Evolutionary conservation across 2,329 filamentous ascomycete species (phyloP), one percentile per base, ranked within the genome.

Genomic region (Alternaria brassicicola): DNA sequence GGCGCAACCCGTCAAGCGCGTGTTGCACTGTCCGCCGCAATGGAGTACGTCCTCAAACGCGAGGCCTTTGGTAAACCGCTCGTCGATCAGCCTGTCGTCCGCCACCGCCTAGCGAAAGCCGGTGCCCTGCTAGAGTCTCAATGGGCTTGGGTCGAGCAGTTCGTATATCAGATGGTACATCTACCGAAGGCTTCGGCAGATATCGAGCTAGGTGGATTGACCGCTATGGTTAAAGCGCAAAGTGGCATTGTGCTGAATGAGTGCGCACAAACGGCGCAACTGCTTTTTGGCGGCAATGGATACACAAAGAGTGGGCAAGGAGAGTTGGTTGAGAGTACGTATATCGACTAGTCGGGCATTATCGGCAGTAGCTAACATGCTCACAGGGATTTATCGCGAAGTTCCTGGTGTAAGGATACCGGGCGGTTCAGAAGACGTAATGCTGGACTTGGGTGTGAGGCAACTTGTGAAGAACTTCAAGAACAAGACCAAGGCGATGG

Each of bases 281-380:
- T 92, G 54, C 75, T 93, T 23, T 92, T 92, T 73, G 90, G 90
- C 3, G 90, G 90, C 2, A 90, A 89, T 70, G 90, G 89, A 0
- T 91, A 86, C 66, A 91, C 89, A 0, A 84, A 83, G 61, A 84
- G 82, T 12, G 90, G 90, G 0, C 86, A 89, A 74, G 90, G 90
- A 19, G 89, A 91, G 75, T 78, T 91, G 62, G 83, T 86, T 30
- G 89, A 92, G 75, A 85, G 88, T 85, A 79, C 82, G 85, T 85
- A 42, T 30, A 31, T 1, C 5, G 35, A 21, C 17, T 25, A 6
- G 4, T 25, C 3, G 13, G n/a, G 3, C 6, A 15, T 9, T n/a
- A 13, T 19, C n/a, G n/a, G 41, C 12, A 23, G 21, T 48, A 17
- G 23, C 66, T 68, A 54, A 70, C 50, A 52, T 15, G 8, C 25